Percentiles rank a stretch among this genome's conserved stretches.
Conservation (phyloP, 495 filamentous ascomycete species). For the Neohortaea acidophila region DNA sequence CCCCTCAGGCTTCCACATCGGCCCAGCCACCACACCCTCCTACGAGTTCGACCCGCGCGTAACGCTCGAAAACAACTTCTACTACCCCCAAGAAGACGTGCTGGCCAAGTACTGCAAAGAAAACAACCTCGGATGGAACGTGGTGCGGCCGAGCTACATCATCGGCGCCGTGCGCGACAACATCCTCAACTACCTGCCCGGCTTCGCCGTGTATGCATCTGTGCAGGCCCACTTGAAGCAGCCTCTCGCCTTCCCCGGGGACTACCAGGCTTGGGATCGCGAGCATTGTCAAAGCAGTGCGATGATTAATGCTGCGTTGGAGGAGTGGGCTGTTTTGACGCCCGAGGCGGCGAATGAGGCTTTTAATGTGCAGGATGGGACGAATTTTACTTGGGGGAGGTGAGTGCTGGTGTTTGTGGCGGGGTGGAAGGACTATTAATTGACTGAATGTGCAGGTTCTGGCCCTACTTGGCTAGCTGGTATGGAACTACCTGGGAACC, state of each 20-base stretch:
- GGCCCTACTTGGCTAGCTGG: slow-evolving; percentile 1
- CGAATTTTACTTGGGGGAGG: slow-evolving; percentile 31
- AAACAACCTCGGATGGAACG: slow-evolving; percentile 4
- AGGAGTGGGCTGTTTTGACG: slow-evolving; percentile 35
- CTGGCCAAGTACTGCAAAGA: slow-evolving; percentile 25
- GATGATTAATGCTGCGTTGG: slow-evolving; percentile 30
- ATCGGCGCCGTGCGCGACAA: slow-evolving; percentile 33
- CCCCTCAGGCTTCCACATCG: slow-evolving; percentile 26
- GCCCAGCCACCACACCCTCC: slow-evolving; percentile 28
- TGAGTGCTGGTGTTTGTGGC: no score
- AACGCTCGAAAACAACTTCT: slow-evolving; percentile 32
- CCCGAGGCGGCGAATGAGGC: slow-evolving; percentile 25
- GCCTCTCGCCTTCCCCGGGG: slow-evolving; percentile 29
- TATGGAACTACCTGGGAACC: background rate
- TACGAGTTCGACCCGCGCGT: slow-evolving; percentile 32
- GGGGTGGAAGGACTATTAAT: no score
- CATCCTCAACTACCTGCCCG: slow-evolving; percentile 33
- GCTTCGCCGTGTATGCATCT: slow-evolving; percentile 32
- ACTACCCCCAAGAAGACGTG: slow-evolving; percentile 36
- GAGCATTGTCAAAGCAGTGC: slow-evolving; percentile 26
- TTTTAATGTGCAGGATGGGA: slow-evolving; percentile 33
- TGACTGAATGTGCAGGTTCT: no score
- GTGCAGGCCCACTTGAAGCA: slow-evolving; percentile 27
- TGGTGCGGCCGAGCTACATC: slow-evolving; percentile 29
- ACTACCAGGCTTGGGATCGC: slow-evolving; percentile 29